Evolutionary conservation across 2,329 filamentous ascomycete species (phyloP), one percentile per base, ranked within the genome.

Genomic region (Alternaria burnsii): DNA sequence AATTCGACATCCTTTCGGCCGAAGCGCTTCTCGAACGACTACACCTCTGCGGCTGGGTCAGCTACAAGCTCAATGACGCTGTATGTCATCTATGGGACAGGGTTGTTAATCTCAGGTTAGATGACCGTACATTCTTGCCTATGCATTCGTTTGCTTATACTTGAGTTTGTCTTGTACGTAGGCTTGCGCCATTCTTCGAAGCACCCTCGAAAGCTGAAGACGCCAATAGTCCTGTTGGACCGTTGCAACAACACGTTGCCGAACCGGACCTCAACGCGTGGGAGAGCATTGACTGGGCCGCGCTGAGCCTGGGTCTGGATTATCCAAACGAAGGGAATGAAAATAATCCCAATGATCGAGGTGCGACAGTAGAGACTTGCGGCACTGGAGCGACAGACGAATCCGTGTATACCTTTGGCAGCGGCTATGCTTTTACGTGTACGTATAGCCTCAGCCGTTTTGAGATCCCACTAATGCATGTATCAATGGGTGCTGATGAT

Each of bases 41-140:
- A n/a, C 71, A 73, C 40, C 48, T 72, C 24, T 79, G 74, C 54
- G 75, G 76, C 51, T 79, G 76, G 76, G 76, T 78, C 55, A 72
- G 70, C 60, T 78, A 73, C 66, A 77, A 78, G 62, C 71, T 78
- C 18, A 72, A 76, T 46, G 60, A 70, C 52, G 74, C 73, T 55
- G 75, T 74, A 32, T 56, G 62, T 42, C 51, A 66, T 41, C 58
- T 78, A 22, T 78, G 75, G 75, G 66, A 68, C 32, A 66, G 62
- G 30, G 76, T 78, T 44, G 55, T 72, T 59, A 58, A 71, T 66
- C 59, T 73, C 71, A 78, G 76, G 75, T 78, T 71, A 77, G 75
- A 76, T 55, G 61, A 70, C 69, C 69, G 65, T 40, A 69, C 66
- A 54, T 68, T 72, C 63, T 55, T 62, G 48, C 65, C 70, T 30